Percentiles rank a stretch among this genome's conserved stretches.
phyloP scores from a whole-genome alignment of 225 moss, liverwort and hornwort species.

The Antitrichia curtipendula region DNA sequence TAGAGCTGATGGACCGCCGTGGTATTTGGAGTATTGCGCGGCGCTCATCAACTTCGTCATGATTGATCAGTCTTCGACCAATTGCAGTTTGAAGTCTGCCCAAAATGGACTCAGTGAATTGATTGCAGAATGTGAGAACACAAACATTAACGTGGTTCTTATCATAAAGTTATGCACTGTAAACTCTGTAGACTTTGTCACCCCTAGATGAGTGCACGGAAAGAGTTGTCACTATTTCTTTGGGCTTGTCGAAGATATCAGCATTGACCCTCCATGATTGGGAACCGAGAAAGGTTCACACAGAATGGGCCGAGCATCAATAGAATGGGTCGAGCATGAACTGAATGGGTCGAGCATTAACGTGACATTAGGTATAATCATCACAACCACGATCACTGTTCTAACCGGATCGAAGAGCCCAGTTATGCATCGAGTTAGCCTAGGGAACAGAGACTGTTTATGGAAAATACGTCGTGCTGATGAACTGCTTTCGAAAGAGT shows the following conservation, averaged over 20 bases:
- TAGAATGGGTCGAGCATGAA: not conserved
- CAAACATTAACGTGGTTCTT: not conserved
- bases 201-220: not conserved
- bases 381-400: not conserved
- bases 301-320: not conserved
- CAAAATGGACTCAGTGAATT: not conserved
- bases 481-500: not conserved
- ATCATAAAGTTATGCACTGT: not conserved
- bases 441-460: too few relatives aligned
- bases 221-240: not conserved
- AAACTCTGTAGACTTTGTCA: not conserved
- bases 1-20: constrained; percentile 33
- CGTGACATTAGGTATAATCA: not conserved
- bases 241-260: not conserved
- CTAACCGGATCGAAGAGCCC: too few relatives aligned
- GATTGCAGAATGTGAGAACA: not conserved
- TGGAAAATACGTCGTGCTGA: too few relatives aligned
- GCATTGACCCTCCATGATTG: not conserved
- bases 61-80: not conserved
- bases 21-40: constrained; percentile 29
- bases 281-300: not conserved
- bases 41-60: constrained; percentile 27
- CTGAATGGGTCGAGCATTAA: not conserved
- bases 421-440: too few relatives aligned
- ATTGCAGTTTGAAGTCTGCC: not conserved